A percentile compares a stretch with the other conserved stretches of the same genome.
Evolutionary conservation across 2,329 filamentous ascomycete genomes (phyloP).

Genomic region (Talaromyces sp.): DNA sequence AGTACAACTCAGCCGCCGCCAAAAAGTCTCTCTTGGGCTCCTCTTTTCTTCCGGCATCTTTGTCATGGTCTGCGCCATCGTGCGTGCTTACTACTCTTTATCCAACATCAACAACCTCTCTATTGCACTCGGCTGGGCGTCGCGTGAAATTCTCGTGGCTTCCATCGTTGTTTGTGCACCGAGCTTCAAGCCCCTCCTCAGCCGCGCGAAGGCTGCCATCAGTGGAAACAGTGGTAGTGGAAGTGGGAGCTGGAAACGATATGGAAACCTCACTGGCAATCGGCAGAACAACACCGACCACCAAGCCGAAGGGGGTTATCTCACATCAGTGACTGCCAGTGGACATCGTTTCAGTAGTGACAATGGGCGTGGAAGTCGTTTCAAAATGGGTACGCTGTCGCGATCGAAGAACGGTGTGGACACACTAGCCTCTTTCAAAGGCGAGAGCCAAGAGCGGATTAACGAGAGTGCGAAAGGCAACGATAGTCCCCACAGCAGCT

Average conservation of each 20-base stretch:
- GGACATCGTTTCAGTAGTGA: neutral
- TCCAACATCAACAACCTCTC: constrained; percentile 12
- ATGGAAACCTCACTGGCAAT: neutral
- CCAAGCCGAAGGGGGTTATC: neutral
- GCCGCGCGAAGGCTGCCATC: neutral
- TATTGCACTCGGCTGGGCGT: constrained; percentile 16
- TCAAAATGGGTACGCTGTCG: neutral
- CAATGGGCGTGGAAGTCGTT: neutral
- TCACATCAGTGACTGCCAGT: neutral
- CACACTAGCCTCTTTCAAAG: neutral
- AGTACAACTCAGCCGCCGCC: constrained; percentile 11
- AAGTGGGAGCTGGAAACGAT: neutral
- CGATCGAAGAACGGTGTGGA: neutral
- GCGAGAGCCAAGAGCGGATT: neutral
- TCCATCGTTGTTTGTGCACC: constrained; percentile 15
- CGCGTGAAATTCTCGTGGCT: constrained; percentile 15
- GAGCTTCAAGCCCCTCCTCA: constrained; percentile 14
- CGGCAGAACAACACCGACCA: neutral
- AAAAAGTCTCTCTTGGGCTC: constrained; percentile 13
- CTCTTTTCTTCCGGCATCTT: constrained; percentile 17
- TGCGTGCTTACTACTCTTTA: constrained; percentile 19
- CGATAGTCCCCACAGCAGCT: neutral
- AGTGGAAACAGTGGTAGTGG: neutral
- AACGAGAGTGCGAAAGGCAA: neutral
- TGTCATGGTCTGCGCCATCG: constrained; percentile 15